These are phyloP conservation scores for Cryptococcus wingfieldii DNA, from an alignment of 1,284 basidiomycete species.

Conservation along the genomic window DNA sequence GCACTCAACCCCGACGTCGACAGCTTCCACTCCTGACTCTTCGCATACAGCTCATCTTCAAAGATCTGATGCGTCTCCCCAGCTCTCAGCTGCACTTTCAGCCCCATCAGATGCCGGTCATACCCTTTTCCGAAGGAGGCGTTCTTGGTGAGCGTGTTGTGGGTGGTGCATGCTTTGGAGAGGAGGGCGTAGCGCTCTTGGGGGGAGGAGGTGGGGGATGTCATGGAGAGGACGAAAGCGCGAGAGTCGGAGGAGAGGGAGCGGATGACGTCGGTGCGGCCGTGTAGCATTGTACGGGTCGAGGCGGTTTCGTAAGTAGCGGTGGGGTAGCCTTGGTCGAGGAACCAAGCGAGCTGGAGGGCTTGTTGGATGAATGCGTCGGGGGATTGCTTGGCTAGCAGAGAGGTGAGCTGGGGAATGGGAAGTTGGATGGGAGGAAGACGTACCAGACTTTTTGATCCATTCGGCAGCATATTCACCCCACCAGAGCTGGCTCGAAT, in stretches of 20 bases:
- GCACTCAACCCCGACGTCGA: conserved; percentile 87
- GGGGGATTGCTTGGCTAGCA: conserved; percentile 66
- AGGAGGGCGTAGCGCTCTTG: conserved; percentile 56
- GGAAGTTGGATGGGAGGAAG: neutral
- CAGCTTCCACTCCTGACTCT: conserved; percentile 81
- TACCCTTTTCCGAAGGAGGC: conserved; percentile 80
- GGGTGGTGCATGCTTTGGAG: conserved; percentile 65
- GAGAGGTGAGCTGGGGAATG: neutral
- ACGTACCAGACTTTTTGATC: conserved; percentile 75
- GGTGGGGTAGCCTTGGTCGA: conserved; percentile 69
- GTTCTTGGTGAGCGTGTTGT: conserved; percentile 70
- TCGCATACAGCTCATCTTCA: conserved; percentile 71
- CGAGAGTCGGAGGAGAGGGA: conserved; percentile 72
- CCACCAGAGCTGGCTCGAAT: conserved; percentile 81
- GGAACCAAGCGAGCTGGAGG: conserved; percentile 87
- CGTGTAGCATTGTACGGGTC: conserved; percentile 84
- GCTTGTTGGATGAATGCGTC: conserved; percentile 93
- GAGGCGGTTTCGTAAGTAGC: conserved; percentile 94
- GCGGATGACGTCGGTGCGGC: conserved; percentile 89
- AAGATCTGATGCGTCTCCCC: conserved; percentile 58
- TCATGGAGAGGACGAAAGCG: conserved; percentile 74
- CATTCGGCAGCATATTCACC: conserved; percentile 81
- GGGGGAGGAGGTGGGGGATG: conserved; percentile 48
- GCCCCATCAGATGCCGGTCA: conserved; percentile 86
- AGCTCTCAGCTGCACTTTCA: conserved; percentile 62